phyloP scores from a whole-genome alignment of 805 yeast species.

The Grigorovia humatica region DNA sequence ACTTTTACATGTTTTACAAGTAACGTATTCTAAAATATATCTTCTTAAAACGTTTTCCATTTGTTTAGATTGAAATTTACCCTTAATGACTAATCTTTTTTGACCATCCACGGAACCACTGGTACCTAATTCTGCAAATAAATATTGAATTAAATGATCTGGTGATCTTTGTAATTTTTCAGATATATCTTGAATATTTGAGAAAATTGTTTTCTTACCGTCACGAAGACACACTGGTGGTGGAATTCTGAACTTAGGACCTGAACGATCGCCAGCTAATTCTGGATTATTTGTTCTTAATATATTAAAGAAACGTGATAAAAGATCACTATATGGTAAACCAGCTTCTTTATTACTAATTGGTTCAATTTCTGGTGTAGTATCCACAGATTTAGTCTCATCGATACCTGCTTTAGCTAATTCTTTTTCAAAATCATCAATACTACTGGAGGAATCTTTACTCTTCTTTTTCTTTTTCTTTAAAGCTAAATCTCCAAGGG shows the following conservation, averaged over 20 bases:
- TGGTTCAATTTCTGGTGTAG: conserved; percentile 25
- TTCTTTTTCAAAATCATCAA: conserved; percentile 79
- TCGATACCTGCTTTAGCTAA: conserved; percentile 83
- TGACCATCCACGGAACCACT: conserved; percentile 98
- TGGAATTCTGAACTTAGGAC: conserved; percentile 89
- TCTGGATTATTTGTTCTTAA: conserved; percentile 94
- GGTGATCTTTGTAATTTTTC: conserved; percentile 92
- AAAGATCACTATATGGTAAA: conserved; percentile 63
- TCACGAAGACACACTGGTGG: conserved; percentile 97
- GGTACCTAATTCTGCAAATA: conserved; percentile 98
- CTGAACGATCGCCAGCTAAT: conserved; percentile 91
- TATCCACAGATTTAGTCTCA: conserved; percentile 31
- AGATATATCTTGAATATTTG: conserved; percentile 90
- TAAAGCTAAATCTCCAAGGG: conserved; percentile 59
- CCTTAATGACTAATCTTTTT: conserved; percentile 92
- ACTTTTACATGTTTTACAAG: conserved; percentile 97
- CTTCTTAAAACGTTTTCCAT: conserved; percentile 93
- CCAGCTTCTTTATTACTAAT: conserved; percentile 40
- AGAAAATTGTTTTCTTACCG: conserved; percentile 94
- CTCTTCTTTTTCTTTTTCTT: conserved; percentile 81
- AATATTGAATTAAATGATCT: conserved; percentile 91
- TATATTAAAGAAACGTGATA: conserved; percentile 76
- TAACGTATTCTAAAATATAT: conserved; percentile 92
- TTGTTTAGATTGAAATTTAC: conserved; percentile 96
- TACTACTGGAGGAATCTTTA: conserved; percentile 37